Evolutionary conservation across 768 basidiomycete species (phyloP).

Genomic region (Boletus sp.): DNA sequence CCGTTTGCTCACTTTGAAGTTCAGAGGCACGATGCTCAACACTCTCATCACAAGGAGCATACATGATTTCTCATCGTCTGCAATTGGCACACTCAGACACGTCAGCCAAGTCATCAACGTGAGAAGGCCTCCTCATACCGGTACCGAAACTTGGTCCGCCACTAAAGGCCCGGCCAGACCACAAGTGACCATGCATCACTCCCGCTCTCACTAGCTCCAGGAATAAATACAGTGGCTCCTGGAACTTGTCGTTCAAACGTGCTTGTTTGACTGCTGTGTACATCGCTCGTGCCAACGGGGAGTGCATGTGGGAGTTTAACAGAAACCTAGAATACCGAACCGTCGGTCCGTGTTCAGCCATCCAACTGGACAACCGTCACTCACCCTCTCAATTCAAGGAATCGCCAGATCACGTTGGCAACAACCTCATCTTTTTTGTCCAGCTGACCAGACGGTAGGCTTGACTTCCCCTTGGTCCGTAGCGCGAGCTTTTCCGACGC

Average conservation of each 20-base stretch:
- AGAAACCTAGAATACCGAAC: constrained; percentile 62
- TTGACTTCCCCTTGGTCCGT: constrained; percentile 73
- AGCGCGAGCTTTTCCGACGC: constrained; percentile 72
- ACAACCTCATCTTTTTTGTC: constrained; percentile 99
- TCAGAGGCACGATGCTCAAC: constrained; percentile 90
- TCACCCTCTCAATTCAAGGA: constrained; percentile 93
- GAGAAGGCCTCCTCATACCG: constrained; percentile 49
- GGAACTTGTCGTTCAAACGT: constrained; percentile 95
- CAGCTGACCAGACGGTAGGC: constrained; percentile 44
- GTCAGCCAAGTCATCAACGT: constrained; percentile 26
- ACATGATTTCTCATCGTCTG: constrained; percentile 91
- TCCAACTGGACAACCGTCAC: constrained; percentile 6
- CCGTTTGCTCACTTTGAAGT: constrained; percentile 70
- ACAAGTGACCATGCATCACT: constrained; percentile 91
- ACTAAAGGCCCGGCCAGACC: constrained; percentile 84
- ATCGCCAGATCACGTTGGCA: constrained; percentile 97
- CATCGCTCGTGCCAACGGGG: constrained; percentile 88
- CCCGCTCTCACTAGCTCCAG: constrained; percentile 95
- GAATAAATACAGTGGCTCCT: constrained; percentile 92
- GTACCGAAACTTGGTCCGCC: constrained; percentile 94
- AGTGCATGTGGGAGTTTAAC: constrained; percentile 83
- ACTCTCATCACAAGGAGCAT: constrained; percentile 97
- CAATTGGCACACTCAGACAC: constrained; percentile 14
- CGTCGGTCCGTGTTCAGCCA: constrained; percentile 3
- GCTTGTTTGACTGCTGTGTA: constrained; percentile 73